These are phyloP conservation scores for Arxiozyma slooffiae DNA, from an alignment of 1,139 yeast genomes.

Conservation along the genomic window DNA sequence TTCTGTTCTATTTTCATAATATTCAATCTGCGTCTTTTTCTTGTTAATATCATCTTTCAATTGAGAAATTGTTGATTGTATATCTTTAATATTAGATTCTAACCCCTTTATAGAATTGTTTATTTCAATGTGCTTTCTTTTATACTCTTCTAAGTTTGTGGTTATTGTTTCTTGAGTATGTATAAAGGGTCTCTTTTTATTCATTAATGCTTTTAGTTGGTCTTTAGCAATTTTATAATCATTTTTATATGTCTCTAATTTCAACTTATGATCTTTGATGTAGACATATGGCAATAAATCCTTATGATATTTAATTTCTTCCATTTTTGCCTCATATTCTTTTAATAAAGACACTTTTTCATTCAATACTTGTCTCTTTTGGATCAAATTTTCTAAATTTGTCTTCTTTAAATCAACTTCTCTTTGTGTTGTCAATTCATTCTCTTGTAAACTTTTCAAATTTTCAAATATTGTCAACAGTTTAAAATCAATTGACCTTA, in stretches of 20 bases:
- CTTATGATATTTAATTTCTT: slow-evolving; percentile 41
- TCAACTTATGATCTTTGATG: slow-evolving; percentile 44
- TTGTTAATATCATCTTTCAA: slow-evolving; percentile 20
- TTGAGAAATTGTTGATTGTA: slow-evolving; percentile 14
- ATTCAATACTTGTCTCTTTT: slow-evolving; percentile 31
- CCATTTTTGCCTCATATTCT: slow-evolving; percentile 29
- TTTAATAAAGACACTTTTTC: slow-evolving; percentile 34
- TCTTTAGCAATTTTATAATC: slow-evolving; percentile 33
- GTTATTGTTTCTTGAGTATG: slow-evolving; percentile 8
- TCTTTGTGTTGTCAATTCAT: slow-evolving; percentile 36
- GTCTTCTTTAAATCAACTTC: slow-evolving; percentile 28
- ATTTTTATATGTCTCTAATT: slow-evolving; percentile 35
- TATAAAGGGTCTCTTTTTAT: slow-evolving; percentile 20
- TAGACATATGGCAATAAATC: slow-evolving; percentile 54
- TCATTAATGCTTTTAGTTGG: slow-evolving; percentile 14
- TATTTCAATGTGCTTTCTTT: slow-evolving; percentile 12
- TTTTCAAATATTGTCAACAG: slow-evolving; percentile 35
- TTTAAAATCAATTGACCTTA: slow-evolving; percentile 64
- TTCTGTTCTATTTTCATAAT: slow-evolving; percentile 20
- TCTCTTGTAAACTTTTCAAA: slow-evolving; percentile 48
- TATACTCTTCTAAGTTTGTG: slow-evolving; percentile 16
- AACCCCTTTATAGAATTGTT: not conserved
- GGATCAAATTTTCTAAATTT: slow-evolving; percentile 26
- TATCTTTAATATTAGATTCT: slow-evolving; percentile 8
- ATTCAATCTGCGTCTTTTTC: slow-evolving; percentile 20